These are phyloP conservation scores for Tribonema minus DNA, from an alignment of 108 stramenopile species.

Conservation along the genomic window DNA sequence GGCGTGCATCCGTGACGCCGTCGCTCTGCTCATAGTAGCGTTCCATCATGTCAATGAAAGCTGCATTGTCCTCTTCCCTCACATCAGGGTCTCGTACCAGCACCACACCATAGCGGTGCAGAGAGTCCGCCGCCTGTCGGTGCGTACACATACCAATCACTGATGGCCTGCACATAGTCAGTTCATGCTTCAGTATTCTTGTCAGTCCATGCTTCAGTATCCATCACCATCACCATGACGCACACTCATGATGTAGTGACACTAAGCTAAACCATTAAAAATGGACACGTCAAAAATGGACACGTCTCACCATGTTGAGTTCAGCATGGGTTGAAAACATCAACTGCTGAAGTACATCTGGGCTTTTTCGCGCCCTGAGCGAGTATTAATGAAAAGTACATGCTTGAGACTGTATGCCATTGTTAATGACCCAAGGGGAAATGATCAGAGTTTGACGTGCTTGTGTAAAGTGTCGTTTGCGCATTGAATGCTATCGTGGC, in stretches of 20 bases:
- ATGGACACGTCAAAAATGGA: neutral
- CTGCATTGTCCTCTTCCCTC: constrained; percentile 39
- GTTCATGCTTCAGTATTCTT: neutral
- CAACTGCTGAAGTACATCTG: too few relatives aligned
- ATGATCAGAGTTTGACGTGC: too few relatives aligned
- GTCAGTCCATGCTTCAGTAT: neutral
- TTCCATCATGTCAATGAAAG: constrained; percentile 59
- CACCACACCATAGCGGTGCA: constrained; percentile 39
- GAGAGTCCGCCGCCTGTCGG: constrained; percentile 2
- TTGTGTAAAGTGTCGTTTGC: too few relatives aligned
- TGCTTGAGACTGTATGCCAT: too few relatives aligned
- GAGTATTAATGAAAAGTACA: too few relatives aligned
- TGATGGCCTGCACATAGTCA: too few relatives aligned
- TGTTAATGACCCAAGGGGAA: too few relatives aligned
- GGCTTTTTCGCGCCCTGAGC: too few relatives aligned
- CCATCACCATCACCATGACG: neutral
- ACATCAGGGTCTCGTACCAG: constrained; percentile 58
- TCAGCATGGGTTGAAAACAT: too few relatives aligned
- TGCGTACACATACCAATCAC: too few relatives aligned
- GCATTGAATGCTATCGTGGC: too few relatives aligned
- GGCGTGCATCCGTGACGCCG: constrained; percentile 48
- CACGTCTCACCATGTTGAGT: neutral
- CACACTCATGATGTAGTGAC: neutral
- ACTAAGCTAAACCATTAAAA: neutral
- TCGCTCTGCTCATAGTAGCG: constrained; percentile 53